Percentiles rank a stretch among this genome's conserved stretches.
Evolutionary conservation across 805 yeast genomes (phyloP).

Genomic region (Yarrowia yakushimensis): DNA sequence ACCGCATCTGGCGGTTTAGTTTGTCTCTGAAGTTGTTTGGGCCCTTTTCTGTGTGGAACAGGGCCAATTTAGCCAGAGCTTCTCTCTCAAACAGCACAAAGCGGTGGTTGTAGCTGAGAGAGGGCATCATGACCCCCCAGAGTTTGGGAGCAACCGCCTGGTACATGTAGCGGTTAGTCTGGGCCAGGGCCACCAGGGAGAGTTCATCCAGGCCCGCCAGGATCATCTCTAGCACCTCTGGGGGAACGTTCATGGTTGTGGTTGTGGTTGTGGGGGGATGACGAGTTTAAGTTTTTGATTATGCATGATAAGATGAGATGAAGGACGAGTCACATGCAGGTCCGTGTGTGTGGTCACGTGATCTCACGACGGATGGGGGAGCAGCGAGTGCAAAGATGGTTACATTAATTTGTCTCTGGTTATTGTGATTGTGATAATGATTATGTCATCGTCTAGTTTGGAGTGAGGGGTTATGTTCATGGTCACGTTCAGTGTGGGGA

Average conservation of each 20-base stretch:
- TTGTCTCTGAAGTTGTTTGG: constrained; percentile 17
- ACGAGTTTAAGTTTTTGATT: neutral
- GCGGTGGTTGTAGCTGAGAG: constrained; percentile 21
- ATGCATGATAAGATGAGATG: neutral
- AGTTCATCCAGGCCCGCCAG: constrained; percentile 20
- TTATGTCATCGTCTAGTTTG: too few relatives aligned
- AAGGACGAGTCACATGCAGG: too few relatives aligned
- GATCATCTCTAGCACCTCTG: constrained; percentile 19
- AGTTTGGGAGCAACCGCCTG: neutral
- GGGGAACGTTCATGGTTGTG: constrained; percentile 11
- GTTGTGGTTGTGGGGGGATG: neutral
- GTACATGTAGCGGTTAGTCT: neutral
- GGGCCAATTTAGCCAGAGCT: neutral
- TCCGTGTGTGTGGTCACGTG: neutral
- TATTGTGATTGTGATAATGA: too few relatives aligned
- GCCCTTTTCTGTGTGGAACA: neutral
- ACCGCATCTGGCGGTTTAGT: constrained; percentile 9
- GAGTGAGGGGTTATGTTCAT: too few relatives aligned
- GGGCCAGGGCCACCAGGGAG: neutral
- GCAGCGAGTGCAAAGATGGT: too few relatives aligned
- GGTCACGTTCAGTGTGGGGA: too few relatives aligned
- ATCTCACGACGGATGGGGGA: too few relatives aligned
- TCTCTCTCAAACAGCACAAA: constrained; percentile 16
- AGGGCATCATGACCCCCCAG: constrained; percentile 21
- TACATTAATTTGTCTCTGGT: too few relatives aligned